phyloP scores from a whole-genome alignment of 768 basidiomycete genomes.

The Kwoniella mangroviensis region DNA sequence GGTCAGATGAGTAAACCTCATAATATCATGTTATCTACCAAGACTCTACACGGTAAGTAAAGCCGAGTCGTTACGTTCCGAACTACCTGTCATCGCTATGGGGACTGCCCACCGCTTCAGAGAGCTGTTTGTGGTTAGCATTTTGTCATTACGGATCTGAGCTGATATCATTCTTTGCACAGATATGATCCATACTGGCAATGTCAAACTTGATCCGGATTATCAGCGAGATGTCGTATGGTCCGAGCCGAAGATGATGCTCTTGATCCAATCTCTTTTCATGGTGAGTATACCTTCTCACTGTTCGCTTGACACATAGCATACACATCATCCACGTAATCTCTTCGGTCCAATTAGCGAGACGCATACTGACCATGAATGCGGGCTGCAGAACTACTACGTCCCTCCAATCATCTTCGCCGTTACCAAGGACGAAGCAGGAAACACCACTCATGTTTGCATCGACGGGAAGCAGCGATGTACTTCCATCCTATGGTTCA shows the following conservation, averaged over 20 bases:
- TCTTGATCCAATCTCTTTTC: slow-evolving; percentile 48
- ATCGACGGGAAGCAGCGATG: slow-evolving; percentile 55
- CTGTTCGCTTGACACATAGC: neutral
- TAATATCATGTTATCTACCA: slow-evolving; percentile 24
- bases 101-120: no score
- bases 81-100: no score
- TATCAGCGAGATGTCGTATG: slow-evolving; percentile 55
- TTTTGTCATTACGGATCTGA: no score
- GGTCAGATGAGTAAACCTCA: slow-evolving; percentile 22
- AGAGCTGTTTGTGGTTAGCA: no score
- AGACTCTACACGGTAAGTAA: slow-evolving; percentile 41
- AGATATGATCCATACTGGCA: slow-evolving; percentile 44
- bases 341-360: neutral
- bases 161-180: slow-evolving; percentile 6
- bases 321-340: neutral
- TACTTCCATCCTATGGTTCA: slow-evolving; percentile 41
- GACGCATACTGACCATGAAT: no score
- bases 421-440: slow-evolving; percentile 15
- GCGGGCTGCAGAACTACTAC: slow-evolving; percentile 39
- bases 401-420: slow-evolving; percentile 49
- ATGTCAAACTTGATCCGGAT: slow-evolving; percentile 34
- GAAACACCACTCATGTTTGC: slow-evolving; percentile 27
- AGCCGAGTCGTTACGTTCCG: no score
- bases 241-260: slow-evolving; percentile 39
- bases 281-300: slow-evolving; percentile 29